Conservation (phyloP, 2,329 filamentous ascomycete species). For the Monilinia polystroma region DNA sequence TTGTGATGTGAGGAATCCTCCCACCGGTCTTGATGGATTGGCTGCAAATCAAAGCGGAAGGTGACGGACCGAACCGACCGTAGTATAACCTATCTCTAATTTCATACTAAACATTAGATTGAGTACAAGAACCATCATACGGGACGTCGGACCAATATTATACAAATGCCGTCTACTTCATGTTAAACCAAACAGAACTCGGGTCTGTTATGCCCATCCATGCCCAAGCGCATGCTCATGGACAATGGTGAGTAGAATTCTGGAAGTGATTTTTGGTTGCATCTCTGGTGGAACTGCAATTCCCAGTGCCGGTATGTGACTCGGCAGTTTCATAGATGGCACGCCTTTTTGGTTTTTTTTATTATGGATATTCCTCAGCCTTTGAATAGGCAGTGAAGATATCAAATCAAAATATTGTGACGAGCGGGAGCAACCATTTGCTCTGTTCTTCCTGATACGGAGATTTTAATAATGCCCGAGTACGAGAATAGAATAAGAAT, state of each 20-base stretch:
- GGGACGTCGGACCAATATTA: not conserved
- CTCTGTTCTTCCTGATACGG: constrained; percentile 12
- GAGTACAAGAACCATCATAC: not conserved
- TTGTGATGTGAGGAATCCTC: not conserved
- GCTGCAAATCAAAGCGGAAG: not conserved
- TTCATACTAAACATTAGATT: not conserved
- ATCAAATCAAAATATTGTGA: not conserved
- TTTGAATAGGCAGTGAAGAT: not conserved
- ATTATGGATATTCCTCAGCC: not conserved
- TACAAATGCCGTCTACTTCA: not conserved
- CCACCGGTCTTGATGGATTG: not conserved
- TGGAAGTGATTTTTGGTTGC: not conserved
- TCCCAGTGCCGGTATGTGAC: not conserved
- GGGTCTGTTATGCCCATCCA: not conserved
- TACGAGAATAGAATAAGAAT: not conserved
- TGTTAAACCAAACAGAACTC: not conserved
- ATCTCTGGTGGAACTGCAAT: not conserved
- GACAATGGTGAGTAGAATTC: not conserved
- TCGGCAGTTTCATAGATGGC: not conserved
- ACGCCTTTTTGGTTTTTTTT: not conserved
- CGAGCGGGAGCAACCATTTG: not conserved
- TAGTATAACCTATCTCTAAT: not conserved
- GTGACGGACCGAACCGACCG: constrained; percentile 18
- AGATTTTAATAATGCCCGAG: not conserved
- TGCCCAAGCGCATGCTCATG: not conserved